These are phyloP conservation scores for Boeremia exigua DNA, from an alignment of 2,329 filamentous ascomycete genomes.

Conservation along the genomic window DNA sequence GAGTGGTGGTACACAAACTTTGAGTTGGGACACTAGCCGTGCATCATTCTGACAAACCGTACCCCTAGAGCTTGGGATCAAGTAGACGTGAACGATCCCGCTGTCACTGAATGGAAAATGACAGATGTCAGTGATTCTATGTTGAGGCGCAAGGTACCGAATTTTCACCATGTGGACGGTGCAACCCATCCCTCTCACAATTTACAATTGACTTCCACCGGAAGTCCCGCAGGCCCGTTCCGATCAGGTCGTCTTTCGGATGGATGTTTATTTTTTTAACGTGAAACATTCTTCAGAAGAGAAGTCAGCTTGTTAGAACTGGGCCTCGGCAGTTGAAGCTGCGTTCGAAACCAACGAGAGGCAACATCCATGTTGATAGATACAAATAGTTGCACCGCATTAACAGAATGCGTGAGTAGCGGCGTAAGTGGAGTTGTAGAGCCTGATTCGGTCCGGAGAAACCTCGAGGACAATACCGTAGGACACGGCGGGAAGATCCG, in stretches of 20 bases:
- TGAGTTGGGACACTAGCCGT: background rate
- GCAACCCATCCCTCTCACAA: conserved; percentile 3
- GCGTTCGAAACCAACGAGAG: background rate
- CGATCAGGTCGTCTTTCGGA: background rate
- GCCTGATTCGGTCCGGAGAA: conserved; percentile 2
- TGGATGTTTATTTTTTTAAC: background rate
- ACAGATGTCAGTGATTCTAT: background rate
- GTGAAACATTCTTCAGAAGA: conserved; percentile 3
- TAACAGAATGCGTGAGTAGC: conserved; percentile 10
- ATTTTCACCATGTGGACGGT: background rate
- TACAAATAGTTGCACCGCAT: conserved; percentile 8
- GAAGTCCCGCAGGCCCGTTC: background rate
- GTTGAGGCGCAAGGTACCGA: conserved; percentile 17
- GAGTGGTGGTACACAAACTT: background rate
- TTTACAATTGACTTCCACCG: background rate
- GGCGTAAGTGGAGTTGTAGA: conserved; percentile 10
- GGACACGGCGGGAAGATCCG: background rate
- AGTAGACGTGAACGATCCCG: too few species aligned
- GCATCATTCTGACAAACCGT: too few species aligned
- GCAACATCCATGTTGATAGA: background rate
- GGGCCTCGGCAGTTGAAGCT: background rate
- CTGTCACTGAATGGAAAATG: background rate
- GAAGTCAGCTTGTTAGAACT: background rate
- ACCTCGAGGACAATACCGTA: background rate
- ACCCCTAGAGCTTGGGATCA: too few species aligned